A percentile compares a stretch with the other conserved stretches of the same genome.
These are phyloP conservation scores for Sindora glabra DNA, from an alignment of 306 rosid genomes.

Conservation along the genomic window DNA sequence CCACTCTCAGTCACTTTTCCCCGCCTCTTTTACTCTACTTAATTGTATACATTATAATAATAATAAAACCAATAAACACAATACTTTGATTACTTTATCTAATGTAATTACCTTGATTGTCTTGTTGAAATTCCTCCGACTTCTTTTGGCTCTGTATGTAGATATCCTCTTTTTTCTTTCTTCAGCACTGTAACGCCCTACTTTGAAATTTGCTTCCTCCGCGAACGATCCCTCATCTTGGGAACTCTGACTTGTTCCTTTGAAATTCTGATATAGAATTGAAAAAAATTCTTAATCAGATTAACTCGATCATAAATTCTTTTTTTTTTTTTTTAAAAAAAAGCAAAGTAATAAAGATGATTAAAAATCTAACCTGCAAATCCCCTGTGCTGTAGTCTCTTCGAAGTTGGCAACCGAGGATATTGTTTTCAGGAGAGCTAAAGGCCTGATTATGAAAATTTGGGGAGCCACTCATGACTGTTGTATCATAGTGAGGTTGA, in stretches of 20 bases:
- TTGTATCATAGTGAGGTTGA: slow-evolving; percentile 30
- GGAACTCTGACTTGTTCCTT: slow-evolving; percentile 13
- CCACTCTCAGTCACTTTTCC: not conserved
- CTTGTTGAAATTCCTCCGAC: slow-evolving; percentile 88
- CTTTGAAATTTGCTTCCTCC: slow-evolving; percentile 65
- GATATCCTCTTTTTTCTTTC: slow-evolving; percentile 84
- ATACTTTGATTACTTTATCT: not conserved
- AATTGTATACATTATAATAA: too few relatives aligned
- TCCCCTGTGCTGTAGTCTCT: slow-evolving; percentile 70
- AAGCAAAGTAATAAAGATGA: not conserved
- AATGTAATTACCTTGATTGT: slow-evolving; percentile 63
- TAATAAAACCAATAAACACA: too few relatives aligned
- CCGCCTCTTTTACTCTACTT: too few relatives aligned
- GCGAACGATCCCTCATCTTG: slow-evolving; percentile 30
- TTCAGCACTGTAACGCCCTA: slow-evolving; percentile 70
- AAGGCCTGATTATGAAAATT: slow-evolving; percentile 27
- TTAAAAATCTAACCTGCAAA: slow-evolving; percentile 47
- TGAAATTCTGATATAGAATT: slow-evolving; percentile 30
- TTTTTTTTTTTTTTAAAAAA: too few relatives aligned
- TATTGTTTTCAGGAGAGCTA: slow-evolving; percentile 35
- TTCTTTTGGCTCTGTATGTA: slow-evolving; percentile 84
- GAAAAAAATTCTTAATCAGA: not conserved
- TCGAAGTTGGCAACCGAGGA: slow-evolving; percentile 42
- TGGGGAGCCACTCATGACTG: slow-evolving; percentile 35
- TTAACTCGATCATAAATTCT: not conserved